Evolutionary conservation across 495 filamentous ascomycete species (phyloP).

Genomic region (Aspergillus kassunensis): DNA sequence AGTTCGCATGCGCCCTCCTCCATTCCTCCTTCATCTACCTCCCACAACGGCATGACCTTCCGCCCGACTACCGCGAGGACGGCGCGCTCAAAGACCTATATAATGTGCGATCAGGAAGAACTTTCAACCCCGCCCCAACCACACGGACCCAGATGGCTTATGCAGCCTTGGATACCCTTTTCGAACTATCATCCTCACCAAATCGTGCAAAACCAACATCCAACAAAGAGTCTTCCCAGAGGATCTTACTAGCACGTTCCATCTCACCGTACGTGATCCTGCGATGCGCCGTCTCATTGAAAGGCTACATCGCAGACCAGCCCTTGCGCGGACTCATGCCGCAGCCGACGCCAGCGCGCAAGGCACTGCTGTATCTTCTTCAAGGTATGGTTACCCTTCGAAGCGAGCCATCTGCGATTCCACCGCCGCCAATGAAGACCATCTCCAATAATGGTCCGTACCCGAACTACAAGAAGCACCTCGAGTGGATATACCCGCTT

Average conservation of each 20-base stretch:
- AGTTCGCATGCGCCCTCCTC: conserved; percentile 76
- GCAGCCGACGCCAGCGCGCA: conserved; percentile 75
- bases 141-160: conserved; percentile 71
- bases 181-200: conserved; percentile 58
- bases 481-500: conserved; percentile 80
- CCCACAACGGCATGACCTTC: conserved; percentile 60
- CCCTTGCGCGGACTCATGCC: conserved; percentile 90
- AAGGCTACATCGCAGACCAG: conserved; percentile 85
- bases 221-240: conserved; percentile 12
- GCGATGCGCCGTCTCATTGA: conserved; percentile 71
- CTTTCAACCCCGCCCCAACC: conserved; percentile 61
- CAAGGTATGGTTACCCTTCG: conserved; percentile 57
- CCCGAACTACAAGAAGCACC: conserved; percentile 58
- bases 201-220: not conserved
- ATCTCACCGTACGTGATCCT: conserved; percentile 82
- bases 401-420: conserved; percentile 69
- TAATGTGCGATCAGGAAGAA: conserved; percentile 63
- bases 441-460: not conserved
- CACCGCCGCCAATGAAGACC: conserved; percentile 43
- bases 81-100: conserved; percentile 60
- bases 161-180: conserved; percentile 74
- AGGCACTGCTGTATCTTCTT: conserved; percentile 71
- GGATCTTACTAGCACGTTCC: conserved; percentile 63
- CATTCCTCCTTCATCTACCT: conserved; percentile 75
- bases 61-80: conserved; percentile 41